Evolutionary conservation across 2,329 filamentous ascomycete genomes (phyloP), one percentile per base, ranked within the genome.

Genomic region (Nannizzia gypsea): DNA sequence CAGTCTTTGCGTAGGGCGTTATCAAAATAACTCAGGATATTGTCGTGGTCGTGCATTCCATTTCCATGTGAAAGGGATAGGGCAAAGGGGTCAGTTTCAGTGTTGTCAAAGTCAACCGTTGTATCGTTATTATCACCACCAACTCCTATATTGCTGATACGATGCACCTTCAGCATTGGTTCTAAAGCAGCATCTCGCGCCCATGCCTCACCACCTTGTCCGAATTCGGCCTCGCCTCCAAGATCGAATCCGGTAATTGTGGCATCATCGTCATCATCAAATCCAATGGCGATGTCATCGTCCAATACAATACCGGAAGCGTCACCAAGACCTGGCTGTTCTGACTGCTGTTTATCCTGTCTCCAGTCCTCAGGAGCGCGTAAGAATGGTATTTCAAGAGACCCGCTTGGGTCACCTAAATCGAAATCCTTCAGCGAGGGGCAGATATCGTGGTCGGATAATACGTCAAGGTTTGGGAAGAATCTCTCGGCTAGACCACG

Each of bases 11-110:
- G 89, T 48, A 97, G 77, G 1, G 92, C 91, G 69, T 96, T 90
- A 72, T 99, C 93, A 70, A 99, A 99, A 76, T 97, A 99, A 69
- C 89, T 88, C n/a, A 99, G 81, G 61, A 99, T 96, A 67, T 96
- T 92, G 66, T 97, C 90, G 70, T 96, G 90, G 71, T 87, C 78
- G 48, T 74, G 76, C 61, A 89, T 89, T 57, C 80, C 80, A 59
- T 84, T 83, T 57, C 82, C 80, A 66, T 87, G 87, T 44, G 83
- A 83, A 77, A 96, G 84, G n/a, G 88, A 88, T 13, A 96, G 82
- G 24, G 86, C 80, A 69, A 90, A 96, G 64, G 89, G 83, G 60
- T 85, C 84, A 40, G 85, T 85, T 4, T 76, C 78, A 6, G 76
- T 78, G 8, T 56, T 60, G 34, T 62, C 59, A 34, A 62, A 59